A percentile compares a stretch with the other conserved stretches of the same genome.
Conservation (phyloP, 768 basidiomycete species). For the Suillus lakei region DNA sequence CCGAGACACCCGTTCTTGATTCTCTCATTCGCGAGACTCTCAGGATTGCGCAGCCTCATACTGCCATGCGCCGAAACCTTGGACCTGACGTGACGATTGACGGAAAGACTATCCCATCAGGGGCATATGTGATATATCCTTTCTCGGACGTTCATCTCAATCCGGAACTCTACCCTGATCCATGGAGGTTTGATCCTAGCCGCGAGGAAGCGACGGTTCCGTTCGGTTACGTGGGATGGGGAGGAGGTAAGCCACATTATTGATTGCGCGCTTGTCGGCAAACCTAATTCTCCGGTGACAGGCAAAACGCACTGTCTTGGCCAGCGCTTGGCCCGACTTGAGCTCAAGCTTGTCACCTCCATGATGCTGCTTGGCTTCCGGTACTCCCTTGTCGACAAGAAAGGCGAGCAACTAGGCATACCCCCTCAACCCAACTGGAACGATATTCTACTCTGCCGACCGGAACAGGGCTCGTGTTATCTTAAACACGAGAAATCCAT, state of each 20-base stretch:
- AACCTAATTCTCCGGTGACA: conserved; percentile 14
- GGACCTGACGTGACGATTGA: conserved; percentile 74
- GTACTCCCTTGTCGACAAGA: conserved; percentile 58
- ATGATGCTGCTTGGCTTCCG: conserved; percentile 70
- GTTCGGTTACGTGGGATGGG: conserved; percentile 77
- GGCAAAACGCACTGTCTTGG: conserved; percentile 76
- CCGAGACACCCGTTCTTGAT: conserved; percentile 70
- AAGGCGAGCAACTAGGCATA: conserved; percentile 47
- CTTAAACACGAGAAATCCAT: conserved; percentile 46
- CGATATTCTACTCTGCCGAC: conserved; percentile 71
- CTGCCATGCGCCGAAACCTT: conserved; percentile 80
- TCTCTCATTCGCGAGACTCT: conserved; percentile 77
- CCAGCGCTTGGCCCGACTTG: conserved; percentile 73
- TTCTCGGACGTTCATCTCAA: conserved; percentile 82
- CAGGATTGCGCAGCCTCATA: conserved; percentile 78
- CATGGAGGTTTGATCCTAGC: conserved; percentile 76
- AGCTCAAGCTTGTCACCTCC: conserved; percentile 72
- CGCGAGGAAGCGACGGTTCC: conserved; percentile 53
- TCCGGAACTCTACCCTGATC: conserved; percentile 71
- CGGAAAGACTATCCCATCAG: conserved; percentile 71
- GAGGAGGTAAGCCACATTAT: conserved; percentile 60
- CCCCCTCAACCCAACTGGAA: conserved; percentile 79
- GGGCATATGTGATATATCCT: conserved; percentile 78
- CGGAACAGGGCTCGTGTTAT: conserved; percentile 57
- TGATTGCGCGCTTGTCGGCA: conserved; percentile 23